Percentiles rank a stretch among this genome's conserved stretches.
These are phyloP conservation scores for Phytophthora fragariaefolia DNA, from an alignment of 352 stramenopile species.

Conservation along the genomic window DNA sequence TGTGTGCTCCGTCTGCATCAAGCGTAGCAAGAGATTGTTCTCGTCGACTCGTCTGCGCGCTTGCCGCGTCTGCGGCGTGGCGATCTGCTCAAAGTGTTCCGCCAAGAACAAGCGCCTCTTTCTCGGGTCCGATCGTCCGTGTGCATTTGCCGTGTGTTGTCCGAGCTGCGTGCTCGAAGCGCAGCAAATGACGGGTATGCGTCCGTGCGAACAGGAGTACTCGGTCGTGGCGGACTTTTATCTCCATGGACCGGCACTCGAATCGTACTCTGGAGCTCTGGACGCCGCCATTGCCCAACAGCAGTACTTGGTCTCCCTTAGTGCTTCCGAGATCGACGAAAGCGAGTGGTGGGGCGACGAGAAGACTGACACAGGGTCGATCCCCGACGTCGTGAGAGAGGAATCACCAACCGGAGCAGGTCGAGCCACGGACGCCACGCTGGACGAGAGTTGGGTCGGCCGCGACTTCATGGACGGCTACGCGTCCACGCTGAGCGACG, in stretches of 20 bases:
- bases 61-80: conserved; percentile 30
- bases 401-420: conserved; percentile 5
- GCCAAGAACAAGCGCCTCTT: conserved; percentile 36
- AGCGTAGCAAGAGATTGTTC: conserved; percentile 31
- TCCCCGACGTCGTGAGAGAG: conserved; percentile 16
- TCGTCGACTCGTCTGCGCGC: conserved; percentile 24
- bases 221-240: conserved; percentile 36
- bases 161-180: conserved; percentile 43
- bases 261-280: conserved; percentile 24
- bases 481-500: conserved; percentile 26
- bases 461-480: conserved; percentile 33
- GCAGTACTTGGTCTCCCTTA: conserved; percentile 20
- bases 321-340: conserved; percentile 23
- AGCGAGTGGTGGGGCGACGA: conserved; percentile 33
- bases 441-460: conserved; percentile 34
- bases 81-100: conserved; percentile 42
- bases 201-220: conserved; percentile 26
- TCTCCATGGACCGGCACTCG: conserved; percentile 21
- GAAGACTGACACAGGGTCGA: conserved; percentile 15
- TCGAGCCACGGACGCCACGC: conserved; percentile 14
- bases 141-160: conserved; percentile 31
- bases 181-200: conserved; percentile 38
- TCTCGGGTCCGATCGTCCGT: conserved; percentile 27
- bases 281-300: conserved; percentile 17
- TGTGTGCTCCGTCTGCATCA: conserved; percentile 44